Conservation (phyloP, 148 eudicot species). For the Rhododendron molle region DNA sequence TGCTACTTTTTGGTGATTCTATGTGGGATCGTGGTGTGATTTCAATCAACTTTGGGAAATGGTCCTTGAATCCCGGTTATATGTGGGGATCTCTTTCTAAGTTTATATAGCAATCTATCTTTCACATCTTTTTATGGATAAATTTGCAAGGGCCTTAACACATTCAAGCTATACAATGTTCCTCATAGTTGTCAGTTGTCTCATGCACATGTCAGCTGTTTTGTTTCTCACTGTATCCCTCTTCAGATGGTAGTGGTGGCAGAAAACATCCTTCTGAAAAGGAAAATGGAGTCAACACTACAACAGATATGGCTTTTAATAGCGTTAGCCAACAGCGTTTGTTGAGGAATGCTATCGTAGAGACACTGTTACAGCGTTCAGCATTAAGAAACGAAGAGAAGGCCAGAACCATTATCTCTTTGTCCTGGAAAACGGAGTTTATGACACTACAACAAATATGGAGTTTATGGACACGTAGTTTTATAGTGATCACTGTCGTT, state of each 20-base stretch:
- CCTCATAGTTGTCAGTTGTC: neutral
- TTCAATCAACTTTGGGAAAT: neutral
- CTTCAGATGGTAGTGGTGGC: conserved; percentile 51
- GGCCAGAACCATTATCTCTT: too few species aligned
- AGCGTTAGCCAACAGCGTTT: too few species aligned
- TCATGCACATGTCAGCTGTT: neutral
- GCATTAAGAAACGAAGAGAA: too few species aligned
- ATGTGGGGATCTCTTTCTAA: neutral
- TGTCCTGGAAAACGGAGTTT: too few species aligned
- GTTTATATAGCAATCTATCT: neutral
- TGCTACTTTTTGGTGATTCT: neutral
- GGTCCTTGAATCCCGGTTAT: neutral
- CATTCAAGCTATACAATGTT: neutral
- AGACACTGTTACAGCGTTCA: too few species aligned
- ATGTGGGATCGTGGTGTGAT: neutral
- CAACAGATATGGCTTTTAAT: too few species aligned
- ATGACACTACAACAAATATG: too few species aligned
- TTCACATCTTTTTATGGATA: neutral
- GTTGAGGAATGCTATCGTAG: too few species aligned
- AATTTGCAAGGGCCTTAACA: neutral
- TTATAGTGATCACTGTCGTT: too few species aligned
- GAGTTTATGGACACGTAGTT: too few species aligned
- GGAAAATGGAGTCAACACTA: conserved; percentile 51
- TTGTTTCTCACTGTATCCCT: neutral
- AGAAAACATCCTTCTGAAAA: conserved; percentile 36